A percentile compares a stretch with the other conserved stretches of the same genome.
These are phyloP conservation scores for Discostella stelligeroides DNA, from an alignment of 108 stramenopile species.

Conservation along the genomic window DNA sequence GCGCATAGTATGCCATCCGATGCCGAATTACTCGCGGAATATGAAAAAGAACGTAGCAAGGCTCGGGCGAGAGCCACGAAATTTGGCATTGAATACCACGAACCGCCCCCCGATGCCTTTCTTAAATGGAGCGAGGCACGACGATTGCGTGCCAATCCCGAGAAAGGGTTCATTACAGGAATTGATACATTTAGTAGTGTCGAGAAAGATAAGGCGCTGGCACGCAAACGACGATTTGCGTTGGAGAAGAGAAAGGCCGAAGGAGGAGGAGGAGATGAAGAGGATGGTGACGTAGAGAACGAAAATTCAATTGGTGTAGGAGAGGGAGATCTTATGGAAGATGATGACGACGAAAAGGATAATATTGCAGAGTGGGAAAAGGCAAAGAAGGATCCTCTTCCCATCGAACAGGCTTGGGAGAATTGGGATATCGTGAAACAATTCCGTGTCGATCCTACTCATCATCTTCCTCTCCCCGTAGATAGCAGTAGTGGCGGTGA, in stretches of 20 bases:
- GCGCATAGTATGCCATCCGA: conserved; percentile 48
- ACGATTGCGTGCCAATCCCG: conserved; percentile 64
- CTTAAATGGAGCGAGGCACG: conserved; percentile 77
- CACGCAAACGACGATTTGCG: conserved; percentile 71
- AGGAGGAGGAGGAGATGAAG: conserved; percentile 38
- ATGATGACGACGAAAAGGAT: conserved; percentile 35
- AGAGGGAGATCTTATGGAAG: conserved; percentile 48
- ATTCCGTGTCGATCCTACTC: conserved; percentile 68
- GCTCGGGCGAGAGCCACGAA: conserved; percentile 71
- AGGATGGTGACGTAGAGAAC: conserved; percentile 17
- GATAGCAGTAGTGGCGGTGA: conserved; percentile 27
- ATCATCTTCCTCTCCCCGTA: no score
- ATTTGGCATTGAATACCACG: conserved; percentile 76
- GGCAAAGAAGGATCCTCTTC: conserved; percentile 53
- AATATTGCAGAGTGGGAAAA: conserved; percentile 49
- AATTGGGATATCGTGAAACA: conserved; percentile 69
- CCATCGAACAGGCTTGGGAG: conserved; percentile 78
- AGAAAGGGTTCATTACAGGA: conserved; percentile 74
- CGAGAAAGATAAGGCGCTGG: conserved; percentile 71
- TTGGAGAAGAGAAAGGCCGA: conserved; percentile 12
- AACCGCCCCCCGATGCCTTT: conserved; percentile 64
- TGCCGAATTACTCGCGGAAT: conserved; percentile 61
- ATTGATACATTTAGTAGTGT: conserved; percentile 68
- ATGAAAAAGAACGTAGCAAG: conserved; percentile 71
- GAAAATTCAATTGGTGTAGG: conserved; percentile 25